Conservation (phyloP, 140 eudicot species). For the Flaveria floridana region DNA sequence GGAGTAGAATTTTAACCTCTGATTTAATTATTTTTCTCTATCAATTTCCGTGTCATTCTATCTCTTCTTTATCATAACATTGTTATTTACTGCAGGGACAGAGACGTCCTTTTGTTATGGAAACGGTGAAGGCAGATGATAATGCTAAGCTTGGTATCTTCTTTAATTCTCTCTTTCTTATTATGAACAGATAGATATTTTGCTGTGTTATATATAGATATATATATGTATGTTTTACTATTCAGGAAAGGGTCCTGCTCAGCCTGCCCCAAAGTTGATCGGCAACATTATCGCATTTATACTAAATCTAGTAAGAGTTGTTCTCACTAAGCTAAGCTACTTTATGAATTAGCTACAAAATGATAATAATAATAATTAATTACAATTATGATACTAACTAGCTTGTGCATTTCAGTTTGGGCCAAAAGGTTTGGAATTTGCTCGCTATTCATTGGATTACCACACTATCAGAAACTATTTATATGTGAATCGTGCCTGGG, state of each 20-base stretch:
- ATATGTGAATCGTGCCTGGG: slow-evolving; percentile 80
- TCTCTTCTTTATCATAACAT: neutral
- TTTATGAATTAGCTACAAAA: no score
- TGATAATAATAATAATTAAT: neutral
- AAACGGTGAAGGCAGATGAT: slow-evolving; percentile 96
- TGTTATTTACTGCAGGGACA: slow-evolving; percentile 54
- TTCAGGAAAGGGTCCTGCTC: slow-evolving; percentile 83
- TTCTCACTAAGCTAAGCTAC: neutral
- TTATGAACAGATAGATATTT: no score
- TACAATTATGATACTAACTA: neutral
- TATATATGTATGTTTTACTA: neutral
- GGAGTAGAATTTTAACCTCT: slow-evolving; percentile 45
- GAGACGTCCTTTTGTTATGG: slow-evolving; percentile 91
- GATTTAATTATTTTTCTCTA: neutral
- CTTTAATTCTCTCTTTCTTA: slow-evolving; percentile 1
- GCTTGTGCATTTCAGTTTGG: slow-evolving; percentile 54
- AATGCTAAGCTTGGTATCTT: slow-evolving; percentile 76
- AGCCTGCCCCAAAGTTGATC: slow-evolving; percentile 83
- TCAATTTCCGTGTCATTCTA: no score
- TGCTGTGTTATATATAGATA: no score
- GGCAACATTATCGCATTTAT: slow-evolving; percentile 78
- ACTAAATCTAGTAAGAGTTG: slow-evolving; percentile 59
- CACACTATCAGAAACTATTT: slow-evolving; percentile 91
- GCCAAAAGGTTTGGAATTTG: slow-evolving; percentile 96
- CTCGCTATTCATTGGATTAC: slow-evolving; percentile 93